These are phyloP conservation scores for Saccharomyces hybrid DNA, from an alignment of 1,139 yeast species.

Conservation along the genomic window DNA sequence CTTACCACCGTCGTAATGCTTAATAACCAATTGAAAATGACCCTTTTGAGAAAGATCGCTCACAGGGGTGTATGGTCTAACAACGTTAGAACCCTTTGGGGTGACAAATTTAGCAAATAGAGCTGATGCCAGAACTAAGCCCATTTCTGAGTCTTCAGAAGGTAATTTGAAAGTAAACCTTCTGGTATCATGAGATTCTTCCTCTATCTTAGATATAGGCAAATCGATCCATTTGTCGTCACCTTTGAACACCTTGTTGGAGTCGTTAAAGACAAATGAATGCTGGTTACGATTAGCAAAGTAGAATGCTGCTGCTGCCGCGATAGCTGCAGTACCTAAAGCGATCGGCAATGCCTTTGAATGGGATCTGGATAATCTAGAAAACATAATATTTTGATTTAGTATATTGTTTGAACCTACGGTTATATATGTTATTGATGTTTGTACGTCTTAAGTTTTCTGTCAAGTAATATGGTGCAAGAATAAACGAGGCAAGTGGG, in stretches of 20 bases:
- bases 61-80: slow-evolving; percentile 96
- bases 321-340: slow-evolving; percentile 48
- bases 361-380: slow-evolving; percentile 15
- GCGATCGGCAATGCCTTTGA: slow-evolving; percentile 32
- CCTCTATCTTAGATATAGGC: slow-evolving; percentile 46
- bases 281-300: slow-evolving; percentile 1
- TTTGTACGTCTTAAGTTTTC: too few species aligned
- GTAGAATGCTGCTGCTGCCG: slow-evolving; percentile 34
- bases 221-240: slow-evolving; percentile 77
- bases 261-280: slow-evolving; percentile 36
- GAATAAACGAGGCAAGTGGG: neutral
- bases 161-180: slow-evolving; percentile 69
- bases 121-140: slow-evolving; percentile 75
- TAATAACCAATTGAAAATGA: slow-evolving; percentile 68
- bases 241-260: slow-evolving; percentile 55
- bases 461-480: neutral
- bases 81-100: slow-evolving; percentile 77
- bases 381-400: slow-evolving; percentile 7
- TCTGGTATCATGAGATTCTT: slow-evolving; percentile 54
- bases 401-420: slow-evolving; percentile 1
- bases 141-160: slow-evolving; percentile 58
- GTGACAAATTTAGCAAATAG: slow-evolving; percentile 76
- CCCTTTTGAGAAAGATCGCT: slow-evolving; percentile 68
- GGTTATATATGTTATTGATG: neutral
- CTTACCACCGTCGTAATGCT: slow-evolving; percentile 78